A percentile compares a stretch with the other conserved stretches of the same genome.
phyloP scores from a whole-genome alignment of 306 rosid species.

The cucumber (Cucumis sativus) region Cucumber_9930_V3 NC_026661.2:8179001-8179500 shows the following conservation, averaged over 20 bases:
- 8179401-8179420: slow-evolving; percentile 8
- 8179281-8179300: background rate
- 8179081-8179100: background rate
- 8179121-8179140: background rate
- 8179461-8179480: slow-evolving; percentile 29
- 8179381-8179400: slow-evolving; percentile 1
- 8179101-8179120: background rate
- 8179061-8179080: slow-evolving; percentile 36
- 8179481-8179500: background rate
- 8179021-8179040: slow-evolving; percentile 24
- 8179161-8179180: background rate
- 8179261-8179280: background rate
- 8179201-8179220: background rate
- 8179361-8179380: background rate
- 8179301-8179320: background rate
- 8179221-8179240: background rate
- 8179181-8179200: background rate
- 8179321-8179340: background rate
- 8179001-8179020: slow-evolving; percentile 48
- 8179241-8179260: background rate
- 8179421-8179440: slow-evolving; percentile 61
- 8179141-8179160: background rate
- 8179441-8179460: slow-evolving; percentile 43
- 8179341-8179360: background rate
- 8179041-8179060: slow-evolving; percentile 36